Evolutionary conservation across 139 green algal genomes (phyloP).

Genomic region (Chlamydomonas incerta): DNA sequence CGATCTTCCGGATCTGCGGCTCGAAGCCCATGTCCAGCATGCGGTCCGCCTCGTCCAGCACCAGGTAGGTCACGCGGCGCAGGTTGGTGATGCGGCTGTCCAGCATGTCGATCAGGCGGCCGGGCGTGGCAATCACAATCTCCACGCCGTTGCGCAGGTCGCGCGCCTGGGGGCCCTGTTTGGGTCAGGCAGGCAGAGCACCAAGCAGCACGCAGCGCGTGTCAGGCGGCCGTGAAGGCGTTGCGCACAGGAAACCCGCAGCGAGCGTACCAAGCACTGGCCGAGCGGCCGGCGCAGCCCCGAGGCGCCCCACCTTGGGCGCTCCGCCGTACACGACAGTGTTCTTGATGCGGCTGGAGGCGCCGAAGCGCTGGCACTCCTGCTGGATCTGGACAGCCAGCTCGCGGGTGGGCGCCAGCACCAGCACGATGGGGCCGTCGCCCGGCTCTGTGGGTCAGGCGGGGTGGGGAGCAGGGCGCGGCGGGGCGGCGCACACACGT

Average conservation of each 20-base stretch:
- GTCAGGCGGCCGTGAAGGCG: no score
- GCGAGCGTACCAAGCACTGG: no score
- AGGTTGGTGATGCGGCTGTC: slow-evolving; percentile 80
- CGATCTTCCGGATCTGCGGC: slow-evolving; percentile 71
- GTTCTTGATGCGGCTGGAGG: slow-evolving; percentile 87
- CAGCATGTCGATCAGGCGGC: slow-evolving; percentile 90
- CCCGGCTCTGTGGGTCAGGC: slow-evolving; percentile 73
- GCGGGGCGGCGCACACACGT: no score
- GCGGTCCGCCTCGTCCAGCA: slow-evolving; percentile 96
- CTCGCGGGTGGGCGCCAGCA: slow-evolving; percentile 93
- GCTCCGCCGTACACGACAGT: slow-evolving; percentile 87
- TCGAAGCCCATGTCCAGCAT: slow-evolving; percentile 99
- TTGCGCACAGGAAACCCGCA: no score
- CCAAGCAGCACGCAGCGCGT: no score
- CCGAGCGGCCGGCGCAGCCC: no score
- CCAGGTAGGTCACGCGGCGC: slow-evolving; percentile 87
- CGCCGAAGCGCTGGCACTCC: slow-evolving; percentile 94
- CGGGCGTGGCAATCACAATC: slow-evolving; percentile 94
- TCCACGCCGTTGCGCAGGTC: slow-evolving; percentile 80
- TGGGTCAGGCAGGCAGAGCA: neutral
- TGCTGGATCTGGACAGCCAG: slow-evolving; percentile 92
- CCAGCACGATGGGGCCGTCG: slow-evolving; percentile 94
- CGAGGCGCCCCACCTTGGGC: no score
- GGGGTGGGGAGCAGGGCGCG: neutral
- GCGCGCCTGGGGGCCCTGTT: slow-evolving; percentile 17